Conservation (phyloP, 2,329 filamentous ascomycete genomes). For the Epichloe coenophiala region DNA sequence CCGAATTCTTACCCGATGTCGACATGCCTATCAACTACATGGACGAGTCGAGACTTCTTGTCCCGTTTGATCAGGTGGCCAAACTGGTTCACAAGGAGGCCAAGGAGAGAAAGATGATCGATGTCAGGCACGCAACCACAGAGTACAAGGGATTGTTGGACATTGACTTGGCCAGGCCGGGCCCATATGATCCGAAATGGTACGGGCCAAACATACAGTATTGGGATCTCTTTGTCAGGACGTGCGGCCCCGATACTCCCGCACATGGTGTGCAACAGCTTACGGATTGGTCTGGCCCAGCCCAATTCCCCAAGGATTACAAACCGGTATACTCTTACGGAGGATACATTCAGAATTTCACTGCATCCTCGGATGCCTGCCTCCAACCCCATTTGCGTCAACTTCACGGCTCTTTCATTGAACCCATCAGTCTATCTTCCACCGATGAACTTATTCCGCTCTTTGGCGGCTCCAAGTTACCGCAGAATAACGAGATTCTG, state of each 20-base stretch:
- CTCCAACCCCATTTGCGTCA: constrained; percentile 38
- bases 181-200: constrained; percentile 34
- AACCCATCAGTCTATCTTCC: constrained; percentile 35
- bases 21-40: constrained; percentile 54
- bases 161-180: constrained; percentile 21
- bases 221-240: constrained; percentile 44
- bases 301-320: constrained; percentile 22
- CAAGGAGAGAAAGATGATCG: constrained; percentile 27
- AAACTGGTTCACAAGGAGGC: constrained; percentile 34
- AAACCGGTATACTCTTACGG: constrained; percentile 22
- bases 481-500: constrained; percentile 49
- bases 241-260: constrained; percentile 38
- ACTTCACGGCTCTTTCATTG: constrained; percentile 44
- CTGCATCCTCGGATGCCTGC: constrained; percentile 43
- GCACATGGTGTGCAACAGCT: constrained; percentile 20
- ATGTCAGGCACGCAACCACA: constrained; percentile 29
- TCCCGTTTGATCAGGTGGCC: constrained; percentile 43
- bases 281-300: constrained; percentile 20
- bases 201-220: constrained; percentile 32
- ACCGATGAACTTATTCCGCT: constrained; percentile 44
- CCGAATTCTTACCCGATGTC: constrained; percentile 44
- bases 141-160: constrained; percentile 26
- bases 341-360: constrained; percentile 46
- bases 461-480: constrained; percentile 49
- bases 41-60: constrained; percentile 50